These are phyloP conservation scores for Ceratocystis alfenasii DNA, from an alignment of 2,329 filamentous ascomycete genomes.

Conservation along the genomic window DNA sequence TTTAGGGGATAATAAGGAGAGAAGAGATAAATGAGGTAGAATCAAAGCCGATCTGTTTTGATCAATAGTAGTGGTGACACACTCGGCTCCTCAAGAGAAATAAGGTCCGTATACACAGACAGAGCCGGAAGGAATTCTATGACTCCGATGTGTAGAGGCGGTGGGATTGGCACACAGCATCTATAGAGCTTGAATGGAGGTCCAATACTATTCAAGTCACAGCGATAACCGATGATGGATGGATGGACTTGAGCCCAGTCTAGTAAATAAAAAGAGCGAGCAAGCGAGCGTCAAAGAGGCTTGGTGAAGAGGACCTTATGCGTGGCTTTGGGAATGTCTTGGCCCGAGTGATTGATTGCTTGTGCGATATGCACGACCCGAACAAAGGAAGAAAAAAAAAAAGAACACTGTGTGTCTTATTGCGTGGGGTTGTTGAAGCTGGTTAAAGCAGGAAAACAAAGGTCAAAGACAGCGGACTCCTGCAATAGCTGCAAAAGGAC, in stretches of 20 bases:
- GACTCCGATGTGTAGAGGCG: neutral
- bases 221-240: neutral
- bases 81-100: neutral
- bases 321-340: neutral
- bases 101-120: neutral
- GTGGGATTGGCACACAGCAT: neutral
- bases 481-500: neutral
- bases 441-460: neutral
- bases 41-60: neutral
- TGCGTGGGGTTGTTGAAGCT: neutral
- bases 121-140: neutral
- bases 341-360: neutral
- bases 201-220: neutral
- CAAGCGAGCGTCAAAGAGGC: neutral
- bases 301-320: neutral
- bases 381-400: neutral
- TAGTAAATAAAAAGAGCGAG: neutral
- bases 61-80: neutral
- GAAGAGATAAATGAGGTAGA: no score
- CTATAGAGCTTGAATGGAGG: neutral
- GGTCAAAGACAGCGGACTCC: no score
- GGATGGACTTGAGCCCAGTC: neutral
- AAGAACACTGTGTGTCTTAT: conserved; percentile 1
- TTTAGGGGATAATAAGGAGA: neutral
- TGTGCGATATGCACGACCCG: neutral